Percentiles rank a stretch among this genome's conserved stretches.
phyloP scores from a whole-genome alignment of 2,329 filamentous ascomycete genomes.

The Fusarium camptoceras region DNA sequence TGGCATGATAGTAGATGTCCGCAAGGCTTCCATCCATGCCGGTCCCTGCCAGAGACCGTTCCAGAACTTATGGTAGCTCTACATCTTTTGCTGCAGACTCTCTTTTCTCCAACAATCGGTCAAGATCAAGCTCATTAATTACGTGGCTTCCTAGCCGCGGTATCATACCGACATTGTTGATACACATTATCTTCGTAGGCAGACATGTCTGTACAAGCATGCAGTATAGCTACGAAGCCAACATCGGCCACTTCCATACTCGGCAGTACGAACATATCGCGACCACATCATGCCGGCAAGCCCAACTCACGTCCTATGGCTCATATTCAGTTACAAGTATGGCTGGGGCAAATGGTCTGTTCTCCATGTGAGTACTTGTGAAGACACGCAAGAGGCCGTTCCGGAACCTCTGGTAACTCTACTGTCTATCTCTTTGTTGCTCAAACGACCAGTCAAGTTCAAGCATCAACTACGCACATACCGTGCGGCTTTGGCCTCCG shows the following conservation, averaged over 20 bases:
- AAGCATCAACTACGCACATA: not conserved
- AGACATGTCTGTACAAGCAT: not conserved
- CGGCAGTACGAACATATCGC: not conserved
- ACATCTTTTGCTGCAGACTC: slow-evolving; percentile 27
- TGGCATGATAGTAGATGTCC: not conserved
- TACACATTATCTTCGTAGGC: not conserved
- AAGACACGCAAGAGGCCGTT: slow-evolving; percentile 48
- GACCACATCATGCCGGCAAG: not conserved
- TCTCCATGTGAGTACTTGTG: slow-evolving; percentile 42
- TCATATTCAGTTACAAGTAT: not conserved
- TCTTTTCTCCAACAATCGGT: not conserved
- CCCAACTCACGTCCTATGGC: not conserved
- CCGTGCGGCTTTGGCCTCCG: too few relatives aligned
- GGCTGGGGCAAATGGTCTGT: not conserved
- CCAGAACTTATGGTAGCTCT: slow-evolving; percentile 47
- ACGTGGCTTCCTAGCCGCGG: not conserved
- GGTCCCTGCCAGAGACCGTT: slow-evolving; percentile 42
- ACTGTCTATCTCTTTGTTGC: slow-evolving; percentile 36
- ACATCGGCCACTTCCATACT: not conserved
- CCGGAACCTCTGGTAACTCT: slow-evolving; percentile 46
- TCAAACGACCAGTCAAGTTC: not conserved
- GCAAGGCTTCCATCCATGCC: slow-evolving; percentile 23
- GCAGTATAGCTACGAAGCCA: not conserved
- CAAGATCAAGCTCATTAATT: not conserved
- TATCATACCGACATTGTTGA: not conserved